Percentiles rank a stretch among this genome's conserved stretches.
Evolutionary conservation across 1,139 yeast species (phyloP).

Genomic region (Candida mesenterica): DNA sequence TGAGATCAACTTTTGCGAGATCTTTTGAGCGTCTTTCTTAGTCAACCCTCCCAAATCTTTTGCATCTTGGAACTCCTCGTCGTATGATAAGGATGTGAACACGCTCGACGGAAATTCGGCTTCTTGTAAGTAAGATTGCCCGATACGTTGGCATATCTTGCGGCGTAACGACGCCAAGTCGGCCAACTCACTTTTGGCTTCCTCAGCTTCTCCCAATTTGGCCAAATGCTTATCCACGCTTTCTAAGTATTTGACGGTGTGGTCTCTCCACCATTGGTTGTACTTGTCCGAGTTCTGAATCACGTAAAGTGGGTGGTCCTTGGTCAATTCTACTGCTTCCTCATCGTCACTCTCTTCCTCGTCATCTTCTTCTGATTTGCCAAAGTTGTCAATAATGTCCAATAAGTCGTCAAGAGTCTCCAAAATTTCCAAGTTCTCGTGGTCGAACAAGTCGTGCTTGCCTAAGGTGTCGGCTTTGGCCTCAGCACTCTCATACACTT

Average conservation of each 20-base stretch:
- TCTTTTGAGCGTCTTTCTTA: constrained; percentile 43
- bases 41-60: constrained; percentile 40
- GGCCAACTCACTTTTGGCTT: constrained; percentile 2
- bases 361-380: constrained; percentile 49
- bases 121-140: constrained; percentile 60
- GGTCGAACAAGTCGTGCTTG: constrained; percentile 30
- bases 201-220: constrained; percentile 7
- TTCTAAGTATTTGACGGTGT: constrained; percentile 44
- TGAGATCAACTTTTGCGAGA: constrained; percentile 50
- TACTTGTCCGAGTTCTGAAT: constrained; percentile 36
- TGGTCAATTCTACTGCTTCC: constrained; percentile 34
- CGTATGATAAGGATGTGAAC: constrained; percentile 58
- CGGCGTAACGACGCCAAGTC: constrained; percentile 25
- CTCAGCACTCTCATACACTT: constrained; percentile 47
- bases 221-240: constrained; percentile 26
- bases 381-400: constrained; percentile 65
- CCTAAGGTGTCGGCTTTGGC: constrained; percentile 25
- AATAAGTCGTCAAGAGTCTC: constrained; percentile 61
- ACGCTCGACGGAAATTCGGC: constrained; percentile 61
- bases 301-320: constrained; percentile 55
- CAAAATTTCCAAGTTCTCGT: constrained; percentile 48
- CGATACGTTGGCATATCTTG: constrained; percentile 48
- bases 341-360: constrained; percentile 34
- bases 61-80: constrained; percentile 45
- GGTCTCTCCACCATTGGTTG: constrained; percentile 58